phyloP scores from a whole-genome alignment of 805 yeast genomes.

The Sporopachydermia lactativora region DNA sequence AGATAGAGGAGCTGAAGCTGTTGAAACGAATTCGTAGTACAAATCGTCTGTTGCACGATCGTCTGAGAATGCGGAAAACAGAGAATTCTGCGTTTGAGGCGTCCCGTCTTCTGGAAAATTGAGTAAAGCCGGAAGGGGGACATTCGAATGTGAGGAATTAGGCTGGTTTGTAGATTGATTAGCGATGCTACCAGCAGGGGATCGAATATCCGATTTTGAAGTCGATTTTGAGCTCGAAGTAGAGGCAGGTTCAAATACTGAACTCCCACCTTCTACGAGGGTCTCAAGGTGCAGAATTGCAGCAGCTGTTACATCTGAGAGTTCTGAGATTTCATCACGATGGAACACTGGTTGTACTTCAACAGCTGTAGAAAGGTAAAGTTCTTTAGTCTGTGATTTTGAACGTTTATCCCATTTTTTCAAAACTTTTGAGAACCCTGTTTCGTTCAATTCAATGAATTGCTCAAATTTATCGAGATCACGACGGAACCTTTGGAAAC shows the following conservation, averaged over 20 bases:
- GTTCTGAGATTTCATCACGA: slow-evolving; percentile 67
- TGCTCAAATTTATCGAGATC: slow-evolving; percentile 84
- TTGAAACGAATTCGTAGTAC: slow-evolving; percentile 52
- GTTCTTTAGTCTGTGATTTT: slow-evolving; percentile 85
- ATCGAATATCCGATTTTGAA: too few species aligned
- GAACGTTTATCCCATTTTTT: slow-evolving; percentile 98
- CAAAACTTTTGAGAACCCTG: slow-evolving; percentile 89
- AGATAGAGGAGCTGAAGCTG: slow-evolving; percentile 26
- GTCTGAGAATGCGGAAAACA: slow-evolving; percentile 15
- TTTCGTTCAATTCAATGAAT: slow-evolving; percentile 86
- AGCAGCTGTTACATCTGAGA: slow-evolving; percentile 50
- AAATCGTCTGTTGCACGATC: slow-evolving; percentile 46
- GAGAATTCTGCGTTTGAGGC: too few species aligned
- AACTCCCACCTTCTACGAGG: slow-evolving; percentile 40
- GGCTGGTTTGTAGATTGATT: too few species aligned
- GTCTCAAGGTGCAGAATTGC: slow-evolving; percentile 62
- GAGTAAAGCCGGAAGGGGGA: too few species aligned
- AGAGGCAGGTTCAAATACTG: too few species aligned
- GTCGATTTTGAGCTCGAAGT: too few species aligned
- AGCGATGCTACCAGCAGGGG: too few species aligned
- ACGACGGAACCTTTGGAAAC: slow-evolving; percentile 76
- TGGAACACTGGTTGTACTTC: slow-evolving; percentile 96
- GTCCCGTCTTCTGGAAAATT: too few species aligned
- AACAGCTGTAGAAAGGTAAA: slow-evolving; percentile 83
- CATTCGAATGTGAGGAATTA: too few species aligned